These are phyloP conservation scores for Trichoderma atroviride DNA, from an alignment of 2,329 filamentous ascomycete genomes.

Conservation along the genomic window DNA sequence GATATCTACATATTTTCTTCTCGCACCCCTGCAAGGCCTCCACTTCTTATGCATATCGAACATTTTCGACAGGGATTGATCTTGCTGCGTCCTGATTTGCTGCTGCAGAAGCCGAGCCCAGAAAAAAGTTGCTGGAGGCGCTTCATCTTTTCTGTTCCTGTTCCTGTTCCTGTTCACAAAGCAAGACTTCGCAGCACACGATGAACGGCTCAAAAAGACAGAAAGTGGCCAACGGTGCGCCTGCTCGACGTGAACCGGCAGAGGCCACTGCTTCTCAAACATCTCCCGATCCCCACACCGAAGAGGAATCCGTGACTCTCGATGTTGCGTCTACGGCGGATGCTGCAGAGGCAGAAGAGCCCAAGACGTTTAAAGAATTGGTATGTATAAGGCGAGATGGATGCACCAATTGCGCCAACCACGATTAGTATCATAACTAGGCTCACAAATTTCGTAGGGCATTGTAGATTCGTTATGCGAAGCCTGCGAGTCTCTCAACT, in stretches of 20 bases:
- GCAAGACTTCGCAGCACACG: constrained; percentile 27
- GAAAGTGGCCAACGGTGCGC: constrained; percentile 42
- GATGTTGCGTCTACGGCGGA: constrained; percentile 41
- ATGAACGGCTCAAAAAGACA: constrained; percentile 48
- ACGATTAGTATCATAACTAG: neutral
- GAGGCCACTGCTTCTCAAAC: constrained; percentile 25
- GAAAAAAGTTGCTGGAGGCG: constrained; percentile 18
- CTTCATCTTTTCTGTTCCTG: neutral
- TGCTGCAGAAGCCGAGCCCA: constrained; percentile 7
- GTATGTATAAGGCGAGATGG: constrained; percentile 45
- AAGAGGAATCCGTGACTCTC: constrained; percentile 42
- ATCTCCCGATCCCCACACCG: constrained; percentile 32
- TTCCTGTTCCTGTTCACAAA: neutral
- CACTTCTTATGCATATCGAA: neutral
- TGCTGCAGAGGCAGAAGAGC: constrained; percentile 36
- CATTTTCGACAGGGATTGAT: constrained; percentile 6
- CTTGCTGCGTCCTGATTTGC: constrained; percentile 14
- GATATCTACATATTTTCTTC: neutral
- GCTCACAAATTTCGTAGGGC: constrained; percentile 55
- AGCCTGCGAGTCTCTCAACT: constrained; percentile 79
- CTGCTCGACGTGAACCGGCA: constrained; percentile 27
- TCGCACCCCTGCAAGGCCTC: neutral
- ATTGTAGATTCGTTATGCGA: constrained; percentile 87
- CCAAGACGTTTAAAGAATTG: constrained; percentile 69
- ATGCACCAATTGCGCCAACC: neutral